These are phyloP conservation scores for Taxillus chinensis DNA, from an alignment of 164 flowering plant species.

Conservation along the genomic window DNA sequence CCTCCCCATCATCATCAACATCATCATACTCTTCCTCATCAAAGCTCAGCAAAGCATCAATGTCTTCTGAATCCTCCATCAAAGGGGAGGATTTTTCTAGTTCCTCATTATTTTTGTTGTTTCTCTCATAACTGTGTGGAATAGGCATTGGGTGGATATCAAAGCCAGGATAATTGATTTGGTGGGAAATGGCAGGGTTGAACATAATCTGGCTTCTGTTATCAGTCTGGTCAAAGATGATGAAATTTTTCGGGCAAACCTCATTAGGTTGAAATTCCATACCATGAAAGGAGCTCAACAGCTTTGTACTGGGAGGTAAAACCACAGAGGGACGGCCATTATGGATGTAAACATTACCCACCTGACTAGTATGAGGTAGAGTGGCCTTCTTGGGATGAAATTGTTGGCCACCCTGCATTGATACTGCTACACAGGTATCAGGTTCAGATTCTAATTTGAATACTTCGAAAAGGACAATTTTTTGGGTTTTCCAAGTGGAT, in stretches of 20 bases:
- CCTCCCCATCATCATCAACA: conserved; percentile 50
- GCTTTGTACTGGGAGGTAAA: conserved; percentile 22
- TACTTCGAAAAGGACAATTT: too few species aligned
- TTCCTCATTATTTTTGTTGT: conserved; percentile 8
- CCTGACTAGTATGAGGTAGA: conserved; percentile 24
- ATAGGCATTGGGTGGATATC: conserved; percentile 17
- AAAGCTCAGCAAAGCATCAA: conserved; percentile 62
- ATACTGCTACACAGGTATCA: conserved; percentile 1
- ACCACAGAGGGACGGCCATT: conserved; percentile 23
- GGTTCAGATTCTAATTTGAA: not conserved
- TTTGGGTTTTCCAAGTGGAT: conserved; percentile 1
- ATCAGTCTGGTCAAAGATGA: conserved; percentile 61
- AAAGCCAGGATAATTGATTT: conserved; percentile 26
- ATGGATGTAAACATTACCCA: conserved; percentile 19
- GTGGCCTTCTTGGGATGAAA: conserved; percentile 16
- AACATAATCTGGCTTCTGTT: conserved; percentile 53
- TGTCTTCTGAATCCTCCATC: conserved; percentile 62
- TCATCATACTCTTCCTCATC: conserved; percentile 35
- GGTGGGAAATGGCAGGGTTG: conserved; percentile 45
- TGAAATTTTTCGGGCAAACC: conserved; percentile 59
- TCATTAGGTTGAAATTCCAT: conserved; percentile 50
- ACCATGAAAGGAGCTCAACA: conserved; percentile 26
- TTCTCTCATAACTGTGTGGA: conserved; percentile 10
- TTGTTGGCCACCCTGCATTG: conserved; percentile 39
- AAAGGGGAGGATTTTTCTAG: conserved; percentile 23